Base-by-base conservation (phyloP, 2,329 filamentous ascomycete genomes). In the Aureobasidium leucospermi region DNA sequence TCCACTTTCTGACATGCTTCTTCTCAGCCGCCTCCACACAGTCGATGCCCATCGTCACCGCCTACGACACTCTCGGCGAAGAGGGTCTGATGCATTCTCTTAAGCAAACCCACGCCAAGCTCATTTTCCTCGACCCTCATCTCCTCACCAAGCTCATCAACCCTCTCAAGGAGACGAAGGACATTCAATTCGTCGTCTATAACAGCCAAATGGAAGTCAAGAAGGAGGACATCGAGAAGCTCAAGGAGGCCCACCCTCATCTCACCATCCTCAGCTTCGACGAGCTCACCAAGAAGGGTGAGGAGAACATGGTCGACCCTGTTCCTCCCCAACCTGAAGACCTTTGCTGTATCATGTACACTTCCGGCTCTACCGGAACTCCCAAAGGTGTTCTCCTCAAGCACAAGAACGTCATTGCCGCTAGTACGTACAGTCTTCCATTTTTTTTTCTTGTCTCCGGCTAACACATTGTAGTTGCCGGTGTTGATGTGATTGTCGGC, bases 21-120 rank as follows among this genome's bases (percentile, higher is more conserved):
- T 34, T 3, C 9, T 90, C 95, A 71, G 84, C 78, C 78, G 87
- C 83, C 59, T 75, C 85, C 19, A 92, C 91, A 15, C 93, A 97
- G 75, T 92, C 89, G 46, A 85, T 96, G 72, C 85, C 89, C 61
- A 92, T 96, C 65, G 93, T 96, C 53, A 97, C 93, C 47, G 91
- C 92, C 53, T 96, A 96, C 75, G 92, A 96, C 73, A 96, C 91
- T 32, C 86, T 96, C 46, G 92, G 92, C 58, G 83, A 90, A 68
- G 85, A 86, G 63, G 92, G 91, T 48, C 82, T 96, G 63, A 85
- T 87, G 76, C 91, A 96, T 78, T 95, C 91, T 3, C 82, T 96
- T 64, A 79, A 85, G 23, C 89, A 96, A 75, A 94, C 90, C 57
- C 79, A 85, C 63, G 87, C 90, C 56, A 85, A 85, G 67, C 86